Evolutionary conservation across 1,284 basidiomycete genomes (phyloP).

Genomic region (Cystobasidium slooffiae): DNA sequence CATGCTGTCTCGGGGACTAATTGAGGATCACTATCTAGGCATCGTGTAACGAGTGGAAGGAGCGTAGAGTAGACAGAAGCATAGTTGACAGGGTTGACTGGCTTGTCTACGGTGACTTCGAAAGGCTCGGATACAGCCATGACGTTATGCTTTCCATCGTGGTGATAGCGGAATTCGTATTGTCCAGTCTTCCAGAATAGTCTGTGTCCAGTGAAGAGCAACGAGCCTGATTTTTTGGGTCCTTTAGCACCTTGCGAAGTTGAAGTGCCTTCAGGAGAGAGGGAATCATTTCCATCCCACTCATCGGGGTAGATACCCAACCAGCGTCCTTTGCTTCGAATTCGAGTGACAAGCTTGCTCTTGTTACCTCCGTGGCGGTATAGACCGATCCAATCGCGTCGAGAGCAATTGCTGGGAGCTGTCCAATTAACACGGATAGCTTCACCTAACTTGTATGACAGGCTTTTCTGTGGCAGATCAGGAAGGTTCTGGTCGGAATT

Average conservation of each 20-base stretch:
- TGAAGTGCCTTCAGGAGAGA: conserved; percentile 34
- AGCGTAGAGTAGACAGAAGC: conserved; percentile 68
- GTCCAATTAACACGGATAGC: conserved; percentile 84
- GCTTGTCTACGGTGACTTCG: conserved; percentile 79
- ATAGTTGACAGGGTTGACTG: conserved; percentile 66
- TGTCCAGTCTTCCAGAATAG: conserved; percentile 83
- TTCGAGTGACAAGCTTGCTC: conserved; percentile 78
- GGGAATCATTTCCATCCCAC: conserved; percentile 81
- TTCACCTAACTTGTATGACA: conserved; percentile 85
- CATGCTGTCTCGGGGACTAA: conserved; percentile 71
- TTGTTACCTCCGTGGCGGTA: conserved; percentile 80
- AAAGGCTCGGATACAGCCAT: conserved; percentile 80
- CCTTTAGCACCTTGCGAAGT: conserved; percentile 49
- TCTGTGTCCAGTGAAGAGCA: conserved; percentile 74
- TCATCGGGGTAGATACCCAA: conserved; percentile 86
- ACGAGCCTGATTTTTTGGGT: conserved; percentile 62
- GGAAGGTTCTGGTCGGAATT: conserved; percentile 50
- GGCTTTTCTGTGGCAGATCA: conserved; percentile 58
- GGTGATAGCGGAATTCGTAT: conserved; percentile 70
- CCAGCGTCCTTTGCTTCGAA: conserved; percentile 90
- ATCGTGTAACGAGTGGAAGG: conserved; percentile 77
- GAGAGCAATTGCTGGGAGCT: conserved; percentile 82
- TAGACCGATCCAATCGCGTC: conserved; percentile 96
- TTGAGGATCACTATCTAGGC: conserved; percentile 80
- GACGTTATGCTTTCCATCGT: conserved; percentile 85